Base-by-base conservation (phyloP, 371 early-diverging fungal genomes). In the Mucor sp. region DNA sequence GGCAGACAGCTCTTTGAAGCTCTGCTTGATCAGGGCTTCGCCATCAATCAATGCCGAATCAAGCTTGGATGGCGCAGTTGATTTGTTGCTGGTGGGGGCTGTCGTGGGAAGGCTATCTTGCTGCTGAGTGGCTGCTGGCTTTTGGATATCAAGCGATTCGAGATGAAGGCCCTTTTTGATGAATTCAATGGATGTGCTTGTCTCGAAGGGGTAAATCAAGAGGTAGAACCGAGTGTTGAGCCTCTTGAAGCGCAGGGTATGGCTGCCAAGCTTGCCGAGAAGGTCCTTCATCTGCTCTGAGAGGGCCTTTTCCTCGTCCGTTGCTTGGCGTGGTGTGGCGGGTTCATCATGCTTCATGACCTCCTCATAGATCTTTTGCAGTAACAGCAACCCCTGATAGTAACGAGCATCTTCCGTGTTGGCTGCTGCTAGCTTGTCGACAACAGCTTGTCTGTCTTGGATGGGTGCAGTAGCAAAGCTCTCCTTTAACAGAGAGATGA, bases 321-420 rank as follows among this genome's bases (percentile, higher is more conserved):
- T 69, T 12, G 77, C 73, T 1, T 64, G 53, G 21, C 81, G 73
- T 5, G 58, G 25, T 14, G 53, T 65, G 7, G 32, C 58, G 27
- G 77, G 62, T 0, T 62, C 69, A 6, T 37, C 35, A 23, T 60
- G 35, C 35, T 62, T 50, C 59, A 58, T 66, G 17, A 74, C 43
- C 35, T 64, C 30, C 15, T 60, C 58, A 25, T 68, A 58, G 3
- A 83, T 60, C 19, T 71, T 69, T 55, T 80, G 80, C 17, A 83
- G 69, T 9, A 80, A 27, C 23, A 80, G 43, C 3, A 83, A 75
- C 6, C 80, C 79, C 8, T 65, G 62, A 57, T 77, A 83, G 19
- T 80, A 80, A 14, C 56, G 69, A 35, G 72, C 74, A 27, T 83
- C 80, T n/a, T 71, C 60, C 0, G 79, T 71, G 11, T 71, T 75